Base-by-base conservation (phyloP, 2,329 filamentous ascomycete species). In the Pseudocercospora fuligena region DNA sequence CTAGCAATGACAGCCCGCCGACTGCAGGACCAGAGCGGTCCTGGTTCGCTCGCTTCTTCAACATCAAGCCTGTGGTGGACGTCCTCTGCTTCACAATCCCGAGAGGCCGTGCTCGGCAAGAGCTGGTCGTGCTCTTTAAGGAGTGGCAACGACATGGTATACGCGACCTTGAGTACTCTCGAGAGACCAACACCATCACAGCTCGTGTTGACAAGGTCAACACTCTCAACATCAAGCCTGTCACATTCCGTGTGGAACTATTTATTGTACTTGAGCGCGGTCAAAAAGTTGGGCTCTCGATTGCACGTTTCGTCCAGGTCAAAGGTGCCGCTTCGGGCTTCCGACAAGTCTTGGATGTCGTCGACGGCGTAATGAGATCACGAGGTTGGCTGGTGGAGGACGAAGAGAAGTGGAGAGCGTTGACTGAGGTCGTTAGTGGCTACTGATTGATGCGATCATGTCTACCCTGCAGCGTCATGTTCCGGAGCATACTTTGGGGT, bases 261-360 rank as follows among this genome's bases (percentile, higher is more conserved):
- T 96, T 96, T 82, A 93, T 91, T 1, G 90, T 97, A 43, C 90
- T 97, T 68, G 92, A 97, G 80, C 91, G 95, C 75, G 92, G 92
- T 57, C 90, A 88, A 73, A 89, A 88, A 70, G 89, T 88, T 54
- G 90, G 90, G 8, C 85, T 97, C 62, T 92, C 90, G 77, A 89
- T 97, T 70, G 88, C 92, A 31, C 90, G 51, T 40, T 92, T 97
- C 78, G 94, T 92, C 1, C 94, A 97, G 76, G 93, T 95, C 76
- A 90, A 90, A 65, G 95, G 94, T n/a, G 94, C 94, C 1, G 93
- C 92, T 43, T 95, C 91, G 73, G 95, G 91, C 72, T 97, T 98
- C 81, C 87, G 92, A 77, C 89, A 88, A 75, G 91, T 97, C 9
- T 87, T 96, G 27, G 90, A 93, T 66, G 90, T 91, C 2, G 84